Evolutionary conservation across 2,329 filamentous ascomycete genomes (phyloP), one percentile per base, ranked within the genome.

Genomic region (Macroventuria anomochaeta): DNA sequence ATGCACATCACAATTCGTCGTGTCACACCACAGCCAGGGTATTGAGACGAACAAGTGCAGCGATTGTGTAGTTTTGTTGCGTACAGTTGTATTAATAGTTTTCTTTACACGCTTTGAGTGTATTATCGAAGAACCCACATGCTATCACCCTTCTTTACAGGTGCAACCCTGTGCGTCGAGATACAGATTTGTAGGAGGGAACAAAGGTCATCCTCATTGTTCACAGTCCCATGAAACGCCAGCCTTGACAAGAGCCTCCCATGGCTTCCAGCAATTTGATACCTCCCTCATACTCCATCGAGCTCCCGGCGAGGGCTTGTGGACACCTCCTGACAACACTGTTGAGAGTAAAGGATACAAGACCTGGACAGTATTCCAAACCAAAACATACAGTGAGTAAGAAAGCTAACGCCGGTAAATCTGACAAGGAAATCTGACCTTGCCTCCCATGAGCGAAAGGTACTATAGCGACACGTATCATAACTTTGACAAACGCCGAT

Each of bases 211-310:
- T 41, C 23, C n/a, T 15, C 28, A 17, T 32, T 26, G 12, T 21
- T 20, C 18, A 7, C 12, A 31, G 10, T 29, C 17, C 33, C 33
- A n/a, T 13, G 8, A 46, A 32, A 49, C 46, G 33, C 44, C 44
- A 13, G 17, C 40, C 18, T 23, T 34, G 11, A 49, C 28, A 21
- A 29, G 34, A 37, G 44, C 39, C 44, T 31, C 7, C 40, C 29
- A 21, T 29, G 29, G 8, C 23, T 40, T 38, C 23, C 32, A 17
- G n/a, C 51, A 44, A 49, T 54, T 54, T 54, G 44, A 34, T 49
- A 23, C 29, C 29, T 17, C 23, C 21, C 15, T n/a, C 33, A 6
- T 40, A 13, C 17, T 25, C 32, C 39, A 23, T 31, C n/a, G 3
- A 23, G 40, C 29, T 39, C 31, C 43, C 2, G 5, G 13, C 10